These are phyloP conservation scores for Mucor plumbeus DNA, from an alignment of 371 early-diverging fungal species.

Conservation along the genomic window DNA sequence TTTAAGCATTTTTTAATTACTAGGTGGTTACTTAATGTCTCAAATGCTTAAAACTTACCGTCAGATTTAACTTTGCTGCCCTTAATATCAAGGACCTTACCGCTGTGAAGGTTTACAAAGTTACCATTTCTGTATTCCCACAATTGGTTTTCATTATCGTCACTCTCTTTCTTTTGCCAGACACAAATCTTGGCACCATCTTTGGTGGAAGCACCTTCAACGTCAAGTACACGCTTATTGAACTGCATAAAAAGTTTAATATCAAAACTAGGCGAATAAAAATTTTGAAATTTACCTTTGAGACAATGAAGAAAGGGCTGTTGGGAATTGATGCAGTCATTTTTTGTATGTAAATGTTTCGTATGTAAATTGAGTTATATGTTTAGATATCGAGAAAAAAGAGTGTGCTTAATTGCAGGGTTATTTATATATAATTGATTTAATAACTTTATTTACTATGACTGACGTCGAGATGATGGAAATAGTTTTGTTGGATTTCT, in stretches of 20 bases:
- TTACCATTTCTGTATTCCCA: slow-evolving; percentile 34
- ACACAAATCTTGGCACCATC: slow-evolving; percentile 30
- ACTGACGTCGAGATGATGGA: slow-evolving; percentile 20
- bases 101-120: slow-evolving; percentile 31
- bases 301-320: slow-evolving; percentile 30
- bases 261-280: background rate
- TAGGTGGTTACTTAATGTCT: background rate
- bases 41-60: background rate
- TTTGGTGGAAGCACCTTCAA: slow-evolving; percentile 32
- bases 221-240: slow-evolving; percentile 36
- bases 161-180: slow-evolving; percentile 24
- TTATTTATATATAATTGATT: slow-evolving; percentile 1
- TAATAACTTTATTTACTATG: too few species aligned
- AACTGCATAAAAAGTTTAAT: slow-evolving; percentile 8
- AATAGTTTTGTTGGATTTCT: too few species aligned
- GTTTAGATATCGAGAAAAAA: background rate
- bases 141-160: slow-evolving; percentile 31
- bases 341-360: background rate
- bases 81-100: slow-evolving; percentile 35
- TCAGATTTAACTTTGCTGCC: slow-evolving; percentile 25
- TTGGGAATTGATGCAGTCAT: slow-evolving; percentile 23
- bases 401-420: background rate
- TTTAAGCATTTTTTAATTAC: background rate
- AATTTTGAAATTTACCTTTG: background rate
- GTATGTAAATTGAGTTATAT: background rate